Conservation (phyloP, 257 asterid species). For the Scutellaria galericulata region DNA sequence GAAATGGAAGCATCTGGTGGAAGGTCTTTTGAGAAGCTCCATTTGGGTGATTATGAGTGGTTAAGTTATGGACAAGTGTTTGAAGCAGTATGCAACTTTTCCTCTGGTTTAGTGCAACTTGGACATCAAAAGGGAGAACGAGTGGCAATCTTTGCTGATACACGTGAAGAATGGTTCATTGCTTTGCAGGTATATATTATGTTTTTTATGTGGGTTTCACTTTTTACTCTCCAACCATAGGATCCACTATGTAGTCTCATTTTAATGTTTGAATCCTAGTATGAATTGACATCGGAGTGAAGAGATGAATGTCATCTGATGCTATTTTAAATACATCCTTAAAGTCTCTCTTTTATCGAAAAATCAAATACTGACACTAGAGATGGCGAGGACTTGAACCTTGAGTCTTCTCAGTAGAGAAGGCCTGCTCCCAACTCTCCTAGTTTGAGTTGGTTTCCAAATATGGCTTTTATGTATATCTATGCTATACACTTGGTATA, state of each 20-base stretch:
- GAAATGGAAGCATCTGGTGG: slow-evolving; percentile 76
- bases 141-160: slow-evolving; percentile 95
- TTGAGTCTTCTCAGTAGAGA: not conserved
- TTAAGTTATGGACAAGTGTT: slow-evolving; percentile 77
- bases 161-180: slow-evolving; percentile 92
- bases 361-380: not conserved
- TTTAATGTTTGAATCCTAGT: slow-evolving; percentile 18
- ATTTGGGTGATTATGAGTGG: slow-evolving; percentile 96
- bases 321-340: not conserved
- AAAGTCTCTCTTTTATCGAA: not conserved
- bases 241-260: slow-evolving; percentile 10
- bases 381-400: not conserved
- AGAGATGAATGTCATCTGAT: slow-evolving; percentile 3
- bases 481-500: slow-evolving; percentile 10
- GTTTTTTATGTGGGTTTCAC: slow-evolving; percentile 3
- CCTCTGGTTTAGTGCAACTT: slow-evolving; percentile 84
- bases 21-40: slow-evolving; percentile 94
- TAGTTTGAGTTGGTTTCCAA: not conserved
- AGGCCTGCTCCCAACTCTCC: not conserved
- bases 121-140: slow-evolving; percentile 94
- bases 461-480: not conserved
- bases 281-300: not conserved
- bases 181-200: slow-evolving; percentile 77
- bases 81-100: slow-evolving; percentile 76
- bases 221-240: slow-evolving; percentile 7